Conservation (phyloP, 768 basidiomycete genomes). For the Lentinula detonsa region DNA sequence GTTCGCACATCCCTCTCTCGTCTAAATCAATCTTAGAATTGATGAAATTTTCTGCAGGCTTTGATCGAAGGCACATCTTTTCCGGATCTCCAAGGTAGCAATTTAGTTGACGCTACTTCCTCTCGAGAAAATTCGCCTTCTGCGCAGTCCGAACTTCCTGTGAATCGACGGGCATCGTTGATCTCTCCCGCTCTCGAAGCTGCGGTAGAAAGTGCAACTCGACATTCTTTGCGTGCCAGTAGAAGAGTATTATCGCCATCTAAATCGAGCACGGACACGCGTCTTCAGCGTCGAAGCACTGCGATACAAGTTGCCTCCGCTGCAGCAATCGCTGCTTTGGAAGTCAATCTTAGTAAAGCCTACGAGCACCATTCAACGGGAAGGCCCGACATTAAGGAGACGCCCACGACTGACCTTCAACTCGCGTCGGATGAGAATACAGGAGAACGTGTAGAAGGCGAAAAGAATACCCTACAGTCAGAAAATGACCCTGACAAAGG, state of each 20-base stretch:
- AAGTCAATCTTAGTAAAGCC: not conserved
- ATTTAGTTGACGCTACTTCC: not conserved
- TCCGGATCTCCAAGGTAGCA: not conserved
- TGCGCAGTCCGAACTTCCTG: not conserved
- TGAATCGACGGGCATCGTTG: not conserved
- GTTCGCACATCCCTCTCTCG: not conserved
- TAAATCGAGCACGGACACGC: not conserved
- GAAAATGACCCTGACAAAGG: not conserved
- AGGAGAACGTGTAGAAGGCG: not conserved
- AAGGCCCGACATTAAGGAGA: not conserved
- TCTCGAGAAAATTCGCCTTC: not conserved
- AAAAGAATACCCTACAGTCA: not conserved
- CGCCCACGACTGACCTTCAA: not conserved
- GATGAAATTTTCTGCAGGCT: not conserved
- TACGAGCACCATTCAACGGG: not conserved
- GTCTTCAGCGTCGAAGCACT: not conserved
- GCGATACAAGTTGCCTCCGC: constrained; percentile 1
- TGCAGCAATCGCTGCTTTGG: constrained; percentile 1
- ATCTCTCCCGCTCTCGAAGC: constrained; percentile 3
- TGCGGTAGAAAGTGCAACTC: not conserved
- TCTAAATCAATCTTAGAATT: not conserved
- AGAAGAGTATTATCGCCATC: not conserved
- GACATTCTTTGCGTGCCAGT: not conserved
- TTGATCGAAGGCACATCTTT: not conserved
- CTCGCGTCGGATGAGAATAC: not conserved